A percentile compares a stretch with the other conserved stretches of the same genome.
These are phyloP conservation scores for Solanum peruvianum DNA, from an alignment of 257 asterid genomes.

Conservation along the genomic window DNA sequence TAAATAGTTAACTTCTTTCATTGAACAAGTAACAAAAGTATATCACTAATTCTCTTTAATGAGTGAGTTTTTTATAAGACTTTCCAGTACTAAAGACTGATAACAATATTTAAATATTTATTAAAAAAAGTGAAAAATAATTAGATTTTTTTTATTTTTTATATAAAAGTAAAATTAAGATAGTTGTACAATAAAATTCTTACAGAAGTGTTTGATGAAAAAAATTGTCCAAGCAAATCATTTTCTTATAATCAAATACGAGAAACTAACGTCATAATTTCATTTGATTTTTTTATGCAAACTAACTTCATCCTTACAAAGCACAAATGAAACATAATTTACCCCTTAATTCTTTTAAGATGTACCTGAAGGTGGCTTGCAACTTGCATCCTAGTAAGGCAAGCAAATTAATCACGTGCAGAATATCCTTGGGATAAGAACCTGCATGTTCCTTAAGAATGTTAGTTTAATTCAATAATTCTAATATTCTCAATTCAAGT, in stretches of 20 bases:
- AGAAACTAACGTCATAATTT: neutral
- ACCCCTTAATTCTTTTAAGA: neutral
- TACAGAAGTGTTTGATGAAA: neutral
- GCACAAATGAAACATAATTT: neutral
- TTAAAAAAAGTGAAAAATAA: neutral
- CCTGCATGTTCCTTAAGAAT: too few species aligned
- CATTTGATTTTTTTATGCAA: neutral
- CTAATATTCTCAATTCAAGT: too few species aligned
- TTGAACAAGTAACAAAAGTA: neutral
- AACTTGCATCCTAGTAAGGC: constrained; percentile 25
- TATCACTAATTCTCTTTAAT: neutral
- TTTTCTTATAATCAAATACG: neutral
- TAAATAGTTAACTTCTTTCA: neutral
- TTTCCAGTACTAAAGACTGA: neutral
- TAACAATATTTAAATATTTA: neutral
- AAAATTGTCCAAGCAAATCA: neutral
- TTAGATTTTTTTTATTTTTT: neutral
- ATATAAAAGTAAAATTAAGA: neutral
- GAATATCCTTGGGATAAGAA: too few species aligned
- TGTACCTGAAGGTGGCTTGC: constrained; percentile 26
- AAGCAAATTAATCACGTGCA: constrained; percentile 6
- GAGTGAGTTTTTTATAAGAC: neutral
- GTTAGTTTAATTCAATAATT: too few species aligned
- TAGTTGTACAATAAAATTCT: neutral
- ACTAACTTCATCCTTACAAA: neutral